Evolutionary conservation across 1,139 yeast species (phyloP).

Genomic region (Sugiyamaella neomexicana): DNA sequence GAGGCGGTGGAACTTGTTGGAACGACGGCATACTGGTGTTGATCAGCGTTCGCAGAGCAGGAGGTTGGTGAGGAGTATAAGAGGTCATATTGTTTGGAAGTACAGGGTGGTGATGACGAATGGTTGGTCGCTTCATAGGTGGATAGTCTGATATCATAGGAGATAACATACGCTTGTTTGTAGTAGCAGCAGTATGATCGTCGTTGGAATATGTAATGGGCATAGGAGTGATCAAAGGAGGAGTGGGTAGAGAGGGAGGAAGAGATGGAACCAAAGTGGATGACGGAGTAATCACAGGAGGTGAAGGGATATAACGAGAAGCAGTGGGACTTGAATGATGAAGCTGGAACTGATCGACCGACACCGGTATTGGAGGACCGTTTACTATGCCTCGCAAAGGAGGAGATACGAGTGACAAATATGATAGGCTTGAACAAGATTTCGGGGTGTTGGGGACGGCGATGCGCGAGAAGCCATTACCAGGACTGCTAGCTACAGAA

Average conservation of each 20-base stretch:
- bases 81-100: background rate
- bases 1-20: background rate
- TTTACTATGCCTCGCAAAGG: constrained; percentile 7
- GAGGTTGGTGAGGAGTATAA: constrained; percentile 4
- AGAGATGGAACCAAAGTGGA: background rate
- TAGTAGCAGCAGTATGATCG: background rate
- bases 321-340: constrained; percentile 3
- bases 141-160: constrained; percentile 1
- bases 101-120: background rate
- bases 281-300: background rate
- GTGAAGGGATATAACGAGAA: background rate
- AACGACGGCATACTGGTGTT: constrained; percentile 13
- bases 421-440: constrained; percentile 8
- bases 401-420: constrained; percentile 9
- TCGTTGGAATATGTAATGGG: background rate
- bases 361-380: background rate
- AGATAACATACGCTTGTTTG: constrained; percentile 3
- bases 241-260: constrained; percentile 4
- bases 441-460: background rate
- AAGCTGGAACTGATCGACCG: background rate
- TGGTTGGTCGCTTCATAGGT: background rate
- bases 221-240: background rate
- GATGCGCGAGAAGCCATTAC: background rate
- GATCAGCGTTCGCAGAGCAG: constrained; percentile 9
- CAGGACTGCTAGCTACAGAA: too few species aligned